Base-by-base conservation (phyloP, 192 early-diverging fungal species). In the Coemansia sp. region DNA sequence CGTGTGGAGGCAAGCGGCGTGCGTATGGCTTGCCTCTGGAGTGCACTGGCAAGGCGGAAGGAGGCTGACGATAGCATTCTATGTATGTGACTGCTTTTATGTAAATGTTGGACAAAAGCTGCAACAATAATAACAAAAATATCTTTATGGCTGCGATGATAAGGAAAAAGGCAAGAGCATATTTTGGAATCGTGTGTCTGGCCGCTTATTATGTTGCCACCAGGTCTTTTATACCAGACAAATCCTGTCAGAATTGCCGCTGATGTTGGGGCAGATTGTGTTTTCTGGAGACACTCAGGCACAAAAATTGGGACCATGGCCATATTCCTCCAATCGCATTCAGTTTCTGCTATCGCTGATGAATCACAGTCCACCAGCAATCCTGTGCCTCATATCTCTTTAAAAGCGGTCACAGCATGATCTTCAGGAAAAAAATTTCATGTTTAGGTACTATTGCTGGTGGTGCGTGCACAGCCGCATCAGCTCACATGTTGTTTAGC, bases 41-140 rank as follows among this genome's bases (percentile, higher is more conserved):
- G 63, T 34, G 63, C 30, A 29, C 45, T 34, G 53, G 61, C 45
- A 30, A 75, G 52, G 33, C 76, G 76, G 46, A n/a, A n/a, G n/a
- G n/a, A n/a, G n/a, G n/a, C n/a, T n/a, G n/a, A n/a, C n/a, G 76
- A 78, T 57, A 78, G 64, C 76, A 78, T 78, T 30, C 34, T 57
- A 9, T 30, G 29, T 57, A 9, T 30, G 29, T 56, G 46, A 42
- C 18, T 70, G 31, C 43, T 37, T n/a, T 13, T 37, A n/a, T n/a
- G 30, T 35, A 61, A 3, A 5, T 43, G 28, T 20, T 29, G 40
- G 59, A 45, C 13, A 15, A 25, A 26, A 30, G n/a, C n/a, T n/a
- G n/a, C n/a, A 26, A 40, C 16, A 28, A 37, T 40, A 61, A 42
- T 40, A 40, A 29, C 18, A n/a, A n/a, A n/a, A n/a, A n/a, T n/a